Base-by-base conservation (phyloP, 768 basidiomycete genomes). In the Clitopilus hobsonii region DNA sequence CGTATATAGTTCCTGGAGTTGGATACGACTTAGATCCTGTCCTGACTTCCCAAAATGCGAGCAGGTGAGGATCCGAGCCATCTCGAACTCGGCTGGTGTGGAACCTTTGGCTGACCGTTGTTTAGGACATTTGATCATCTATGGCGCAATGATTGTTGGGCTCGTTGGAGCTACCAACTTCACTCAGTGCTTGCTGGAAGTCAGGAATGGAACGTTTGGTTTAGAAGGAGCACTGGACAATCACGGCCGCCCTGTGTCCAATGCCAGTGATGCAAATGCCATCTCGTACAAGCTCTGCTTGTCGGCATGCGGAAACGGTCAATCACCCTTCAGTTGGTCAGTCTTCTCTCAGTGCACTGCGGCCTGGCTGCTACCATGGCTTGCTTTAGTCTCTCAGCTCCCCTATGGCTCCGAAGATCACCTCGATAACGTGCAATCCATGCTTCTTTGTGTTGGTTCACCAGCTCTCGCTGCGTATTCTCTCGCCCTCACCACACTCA, bases 381-480 rank as follows among this genome's bases (percentile, higher is more conserved):
- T 81, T 11, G 76, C 79, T 1, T 56, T 81, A 6, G 63, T 80
- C n/a, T 77, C 78, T 0, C 78, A 78, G 47, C 71, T 81, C n/a
- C 80, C 78, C 0, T 81, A 77, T 24, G 77, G 77, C 6, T 67
- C 72, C 28, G 63, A 57, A 8, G 69, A 70, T 49, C 70, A 62
- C 22, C 58, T 68, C 20, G 75, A 76, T 18, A 76, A 79, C 51
- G 60, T 79, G 38, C 65, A 70, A 57, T 72, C 76, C 7, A 69
- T 72, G 18, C 16, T 80, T 5, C 64, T 80, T 28, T 71, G 76
- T 0, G 59, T 80, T 22, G 79, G 78, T 1, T 77, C 75, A 0
- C 78, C 78, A 0, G 61, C 62, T 3, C 70, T 80, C 2, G 76
- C 79, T 0, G 73, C 71, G 5, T 80, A 78, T 57, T 79, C 79